Percentiles rank a stretch among this genome's conserved stretches.
Conservation (phyloP, 2,329 filamentous ascomycete species). For the Botrytis fragariae region DNA sequence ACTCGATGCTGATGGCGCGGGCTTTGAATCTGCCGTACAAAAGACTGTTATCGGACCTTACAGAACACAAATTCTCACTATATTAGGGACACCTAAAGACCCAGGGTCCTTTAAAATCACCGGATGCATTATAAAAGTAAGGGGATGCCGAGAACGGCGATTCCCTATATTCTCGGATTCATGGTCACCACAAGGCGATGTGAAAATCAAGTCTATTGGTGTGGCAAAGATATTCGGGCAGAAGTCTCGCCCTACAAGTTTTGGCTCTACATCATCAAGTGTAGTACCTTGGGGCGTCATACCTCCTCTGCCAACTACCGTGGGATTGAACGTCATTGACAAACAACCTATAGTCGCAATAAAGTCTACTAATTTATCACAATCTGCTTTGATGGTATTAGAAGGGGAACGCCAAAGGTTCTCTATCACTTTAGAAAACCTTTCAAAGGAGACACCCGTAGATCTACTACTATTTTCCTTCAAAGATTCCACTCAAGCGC, state of each 20-base stretch:
- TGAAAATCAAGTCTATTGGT: constrained; percentile 76
- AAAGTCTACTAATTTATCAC: constrained; percentile 72
- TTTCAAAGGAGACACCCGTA: constrained; percentile 66
- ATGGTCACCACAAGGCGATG: constrained; percentile 68
- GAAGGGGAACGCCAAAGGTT: constrained; percentile 83
- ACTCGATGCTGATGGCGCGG: constrained; percentile 69
- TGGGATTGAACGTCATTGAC: constrained; percentile 73
- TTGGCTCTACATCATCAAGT: constrained; percentile 39
- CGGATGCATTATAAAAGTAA: constrained; percentile 76
- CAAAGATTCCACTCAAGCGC: constrained; percentile 79
- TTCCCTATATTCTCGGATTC: constrained; percentile 80
- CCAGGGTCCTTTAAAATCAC: constrained; percentile 70
- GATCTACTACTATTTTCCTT: constrained; percentile 88
- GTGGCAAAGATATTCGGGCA: constrained; percentile 46
- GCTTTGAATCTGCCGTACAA: constrained; percentile 65
- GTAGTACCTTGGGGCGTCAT: constrained; percentile 29
- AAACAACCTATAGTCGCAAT: constrained; percentile 75
- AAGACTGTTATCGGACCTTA: constrained; percentile 74
- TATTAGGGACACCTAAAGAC: constrained; percentile 65
- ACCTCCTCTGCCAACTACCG: constrained; percentile 43
- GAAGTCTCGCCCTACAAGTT: constrained; percentile 37
- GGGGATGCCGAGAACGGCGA: constrained; percentile 74
- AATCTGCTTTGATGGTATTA: constrained; percentile 86
- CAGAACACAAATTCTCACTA: constrained; percentile 72
- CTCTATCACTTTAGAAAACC: constrained; percentile 76